Evolutionary conservation across 352 stramenopile genomes (phyloP).

Genomic region (Globisporangium abappressorium): DNA sequence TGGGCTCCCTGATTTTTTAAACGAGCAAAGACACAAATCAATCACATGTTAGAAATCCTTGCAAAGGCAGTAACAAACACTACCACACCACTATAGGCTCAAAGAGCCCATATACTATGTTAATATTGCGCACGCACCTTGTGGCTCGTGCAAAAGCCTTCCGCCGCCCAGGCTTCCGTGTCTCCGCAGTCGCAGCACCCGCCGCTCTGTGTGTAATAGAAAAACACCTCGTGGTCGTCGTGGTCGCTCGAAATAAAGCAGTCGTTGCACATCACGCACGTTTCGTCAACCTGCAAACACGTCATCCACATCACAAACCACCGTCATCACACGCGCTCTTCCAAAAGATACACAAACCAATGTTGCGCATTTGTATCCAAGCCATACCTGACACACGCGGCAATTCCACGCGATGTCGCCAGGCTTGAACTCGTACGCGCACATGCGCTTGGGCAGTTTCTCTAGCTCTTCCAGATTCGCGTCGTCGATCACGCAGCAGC

Average conservation of each 20-base stretch:
- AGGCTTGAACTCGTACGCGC: conserved; percentile 91
- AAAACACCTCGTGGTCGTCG: conserved; percentile 92
- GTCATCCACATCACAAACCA: background rate
- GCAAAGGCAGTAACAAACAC: background rate
- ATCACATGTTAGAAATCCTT: background rate
- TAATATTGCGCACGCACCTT: conserved; percentile 39
- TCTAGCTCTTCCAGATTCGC: conserved; percentile 40
- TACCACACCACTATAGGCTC: background rate
- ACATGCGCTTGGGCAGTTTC: conserved; percentile 85
- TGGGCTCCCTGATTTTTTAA: conserved; percentile 49
- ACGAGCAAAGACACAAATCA: background rate
- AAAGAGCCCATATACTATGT: background rate
- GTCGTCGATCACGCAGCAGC: conserved; percentile 58
- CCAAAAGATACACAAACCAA: background rate
- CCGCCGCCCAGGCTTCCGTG: conserved; percentile 93
- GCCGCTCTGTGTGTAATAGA: conserved; percentile 93
- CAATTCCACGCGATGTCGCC: conserved; percentile 98
- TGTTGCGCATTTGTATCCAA: background rate
- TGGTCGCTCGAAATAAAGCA: conserved; percentile 96
- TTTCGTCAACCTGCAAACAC: conserved; percentile 87
- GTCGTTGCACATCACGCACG: conserved; percentile 97
- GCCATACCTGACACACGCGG: conserved; percentile 74
- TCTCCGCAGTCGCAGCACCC: conserved; percentile 98
- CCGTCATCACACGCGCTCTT: background rate
- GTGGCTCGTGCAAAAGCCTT: conserved; percentile 94